These are phyloP conservation scores for Conringia planisiliqua DNA, from an alignment of 345 rosid species.

Conservation along the genomic window DNA sequence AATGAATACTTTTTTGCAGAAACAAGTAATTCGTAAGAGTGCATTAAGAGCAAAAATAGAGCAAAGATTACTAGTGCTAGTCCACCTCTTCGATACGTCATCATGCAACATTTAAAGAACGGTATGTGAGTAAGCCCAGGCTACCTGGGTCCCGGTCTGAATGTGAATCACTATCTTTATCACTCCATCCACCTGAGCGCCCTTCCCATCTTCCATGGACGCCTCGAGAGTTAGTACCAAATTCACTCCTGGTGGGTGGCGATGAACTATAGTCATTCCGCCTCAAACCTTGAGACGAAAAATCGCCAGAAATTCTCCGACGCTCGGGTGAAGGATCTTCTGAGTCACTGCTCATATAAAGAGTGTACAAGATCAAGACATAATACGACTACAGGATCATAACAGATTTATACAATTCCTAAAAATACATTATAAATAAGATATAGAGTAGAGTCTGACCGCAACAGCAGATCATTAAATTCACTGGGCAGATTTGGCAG, in stretches of 20 bases:
- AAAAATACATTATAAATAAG: neutral
- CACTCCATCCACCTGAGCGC: slow-evolving; percentile 73
- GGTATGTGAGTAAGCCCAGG: slow-evolving; percentile 3
- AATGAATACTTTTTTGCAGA: neutral
- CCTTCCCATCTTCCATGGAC: slow-evolving; percentile 83
- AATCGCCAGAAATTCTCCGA: slow-evolving; percentile 51
- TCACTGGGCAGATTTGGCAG: slow-evolving; percentile 66
- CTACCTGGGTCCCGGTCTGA: slow-evolving; percentile 79
- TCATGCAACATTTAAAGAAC: slow-evolving; percentile 18
- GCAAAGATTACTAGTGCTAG: slow-evolving; percentile 13
- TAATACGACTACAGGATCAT: neutral
- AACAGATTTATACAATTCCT: neutral
- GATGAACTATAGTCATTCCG: slow-evolving; percentile 85
- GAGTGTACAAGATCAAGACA: slow-evolving; percentile 1
- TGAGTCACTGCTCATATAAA: slow-evolving; percentile 47
- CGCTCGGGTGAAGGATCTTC: slow-evolving; percentile 64
- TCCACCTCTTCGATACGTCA: slow-evolving; percentile 13
- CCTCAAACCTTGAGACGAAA: slow-evolving; percentile 54
- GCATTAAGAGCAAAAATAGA: neutral
- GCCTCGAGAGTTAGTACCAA: slow-evolving; percentile 49
- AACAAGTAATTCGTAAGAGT: neutral
- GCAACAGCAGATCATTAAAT: slow-evolving; percentile 50
- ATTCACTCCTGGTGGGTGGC: slow-evolving; percentile 81
- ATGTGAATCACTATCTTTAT: slow-evolving; percentile 69
- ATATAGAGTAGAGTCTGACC: slow-evolving; percentile 40